phyloP scores from a whole-genome alignment of 2,329 filamentous ascomycete genomes.

The Akanthomyces lecanii region DNA sequence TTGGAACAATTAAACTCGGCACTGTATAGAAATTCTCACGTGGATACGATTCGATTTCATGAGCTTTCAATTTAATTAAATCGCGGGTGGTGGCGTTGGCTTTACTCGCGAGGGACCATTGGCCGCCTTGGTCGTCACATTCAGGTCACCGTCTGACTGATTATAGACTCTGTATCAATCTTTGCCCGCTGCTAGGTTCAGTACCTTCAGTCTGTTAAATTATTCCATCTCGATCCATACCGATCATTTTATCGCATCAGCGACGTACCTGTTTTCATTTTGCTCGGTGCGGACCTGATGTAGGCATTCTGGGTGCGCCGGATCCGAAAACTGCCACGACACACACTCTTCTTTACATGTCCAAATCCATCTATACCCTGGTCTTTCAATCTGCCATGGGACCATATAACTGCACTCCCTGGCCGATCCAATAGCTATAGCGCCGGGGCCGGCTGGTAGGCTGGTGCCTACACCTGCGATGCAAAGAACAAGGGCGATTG shows the following conservation, averaged over 20 bases:
- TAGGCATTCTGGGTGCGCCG: neutral
- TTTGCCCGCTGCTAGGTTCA: neutral
- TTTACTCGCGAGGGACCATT: no score
- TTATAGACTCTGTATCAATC: no score
- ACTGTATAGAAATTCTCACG: no score
- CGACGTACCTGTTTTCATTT: neutral
- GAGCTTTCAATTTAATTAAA: no score
- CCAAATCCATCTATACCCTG: constrained; percentile 4
- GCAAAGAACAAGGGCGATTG: neutral
- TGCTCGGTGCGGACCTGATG: neutral
- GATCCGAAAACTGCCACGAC: neutral
- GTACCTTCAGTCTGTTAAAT: neutral
- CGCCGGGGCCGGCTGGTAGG: neutral
- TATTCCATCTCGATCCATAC: no score
- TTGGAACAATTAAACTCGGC: no score
- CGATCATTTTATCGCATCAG: neutral
- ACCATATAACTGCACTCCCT: neutral
- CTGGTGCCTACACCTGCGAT: neutral
- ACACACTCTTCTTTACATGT: neutral
- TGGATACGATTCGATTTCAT: no score
- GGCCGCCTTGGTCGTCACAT: no score
- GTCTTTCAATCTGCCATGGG: neutral
- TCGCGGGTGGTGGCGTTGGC: no score
- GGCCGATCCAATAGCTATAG: neutral
- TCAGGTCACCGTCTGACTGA: no score